Evolutionary conservation across 441 rosid genomes (phyloP).

Genomic region (Isatis lusitanica): DNA sequence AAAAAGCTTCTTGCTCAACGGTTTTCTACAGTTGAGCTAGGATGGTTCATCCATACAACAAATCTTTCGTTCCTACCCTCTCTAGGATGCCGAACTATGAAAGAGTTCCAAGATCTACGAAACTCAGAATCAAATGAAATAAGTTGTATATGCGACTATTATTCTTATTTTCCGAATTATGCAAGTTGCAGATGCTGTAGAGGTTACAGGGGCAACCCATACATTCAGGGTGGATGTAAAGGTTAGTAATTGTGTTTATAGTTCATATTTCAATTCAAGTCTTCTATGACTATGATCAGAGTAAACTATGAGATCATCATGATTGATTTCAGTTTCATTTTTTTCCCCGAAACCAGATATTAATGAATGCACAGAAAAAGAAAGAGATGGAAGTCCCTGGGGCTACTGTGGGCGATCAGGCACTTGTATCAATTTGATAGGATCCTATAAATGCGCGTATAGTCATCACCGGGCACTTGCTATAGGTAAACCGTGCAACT

Average conservation of each 20-base stretch:
- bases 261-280: background rate
- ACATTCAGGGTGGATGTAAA: constrained; percentile 39
- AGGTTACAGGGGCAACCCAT: constrained; percentile 52
- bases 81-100: background rate
- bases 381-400: too few relatives aligned
- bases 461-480: constrained; percentile 13
- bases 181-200: constrained; percentile 31
- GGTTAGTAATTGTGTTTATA: constrained; percentile 30
- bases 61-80: background rate
- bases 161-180: constrained; percentile 7
- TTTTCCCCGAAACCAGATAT: constrained; percentile 19
- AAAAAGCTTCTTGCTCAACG: background rate
- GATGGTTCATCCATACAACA: constrained; percentile 7
- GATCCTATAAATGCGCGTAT: background rate
- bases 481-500: background rate
- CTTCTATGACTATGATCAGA: background rate
- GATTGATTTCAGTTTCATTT: background rate
- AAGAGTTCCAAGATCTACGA: background rate
- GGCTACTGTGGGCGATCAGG: constrained; percentile 22
- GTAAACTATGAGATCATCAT: background rate
- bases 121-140: too few relatives aligned
- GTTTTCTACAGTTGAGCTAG: constrained; percentile 30
- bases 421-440: background rate
- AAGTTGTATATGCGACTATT: constrained; percentile 3
- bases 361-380: constrained; percentile 18